A percentile compares a stretch with the other conserved stretches of the same genome.
Evolutionary conservation across 2,329 filamentous ascomycete species (phyloP).

Genomic region (Cladosporium sp.): DNA sequence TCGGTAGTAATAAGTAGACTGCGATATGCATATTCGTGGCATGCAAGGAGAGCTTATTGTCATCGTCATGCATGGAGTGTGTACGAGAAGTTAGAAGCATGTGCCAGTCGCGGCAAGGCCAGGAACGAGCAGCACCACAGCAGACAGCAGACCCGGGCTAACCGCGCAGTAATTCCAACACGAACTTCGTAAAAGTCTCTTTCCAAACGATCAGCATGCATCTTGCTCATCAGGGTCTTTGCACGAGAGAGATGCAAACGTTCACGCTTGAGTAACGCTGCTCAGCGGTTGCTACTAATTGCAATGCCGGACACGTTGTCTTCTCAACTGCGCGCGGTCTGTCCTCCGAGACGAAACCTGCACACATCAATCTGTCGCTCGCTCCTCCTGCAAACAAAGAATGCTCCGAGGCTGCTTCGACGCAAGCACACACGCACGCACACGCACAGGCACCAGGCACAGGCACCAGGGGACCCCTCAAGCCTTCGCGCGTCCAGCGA

Average conservation of each 20-base stretch:
- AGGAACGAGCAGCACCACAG: neutral
- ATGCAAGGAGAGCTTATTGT: constrained; percentile 4
- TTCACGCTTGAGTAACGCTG: neutral
- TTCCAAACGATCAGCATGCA: neutral
- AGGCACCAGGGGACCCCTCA: neutral
- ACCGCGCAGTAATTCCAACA: constrained; percentile 9
- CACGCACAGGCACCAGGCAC: neutral
- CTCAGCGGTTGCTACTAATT: neutral
- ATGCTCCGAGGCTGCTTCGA: neutral
- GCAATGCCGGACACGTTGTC: constrained; percentile 9
- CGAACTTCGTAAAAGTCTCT: constrained; percentile 1
- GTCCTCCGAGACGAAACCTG: constrained; percentile 10
- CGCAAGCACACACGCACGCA: neutral
- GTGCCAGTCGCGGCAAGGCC: neutral
- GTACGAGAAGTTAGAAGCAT: neutral
- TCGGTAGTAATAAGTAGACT: neutral
- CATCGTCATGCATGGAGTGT: neutral
- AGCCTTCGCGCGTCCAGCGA: neutral
- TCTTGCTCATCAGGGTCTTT: constrained; percentile 4
- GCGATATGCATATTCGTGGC: neutral
- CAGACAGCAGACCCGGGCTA: neutral
- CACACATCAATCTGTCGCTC: neutral
- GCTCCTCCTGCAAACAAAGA: neutral
- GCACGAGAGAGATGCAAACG: constrained; percentile 1
- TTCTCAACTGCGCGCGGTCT: neutral